Conservation (phyloP, 768 basidiomycete species). For the Lactarius deliciosus region DNA sequence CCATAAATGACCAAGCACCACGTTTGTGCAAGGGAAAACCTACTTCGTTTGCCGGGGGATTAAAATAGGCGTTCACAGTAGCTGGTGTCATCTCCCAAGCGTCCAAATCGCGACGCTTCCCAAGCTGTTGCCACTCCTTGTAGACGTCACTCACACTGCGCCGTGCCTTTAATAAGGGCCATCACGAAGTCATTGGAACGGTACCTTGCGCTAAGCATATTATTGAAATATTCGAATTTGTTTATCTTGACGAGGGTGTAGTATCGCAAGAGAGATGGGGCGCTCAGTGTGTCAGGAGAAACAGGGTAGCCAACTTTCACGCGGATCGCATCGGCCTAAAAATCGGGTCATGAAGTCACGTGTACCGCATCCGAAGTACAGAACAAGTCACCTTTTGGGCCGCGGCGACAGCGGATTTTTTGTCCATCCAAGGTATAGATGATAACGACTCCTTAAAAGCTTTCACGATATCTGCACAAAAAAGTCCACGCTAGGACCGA, state of each 20-base stretch:
- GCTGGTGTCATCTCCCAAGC: conserved; percentile 89
- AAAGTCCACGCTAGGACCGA: background rate
- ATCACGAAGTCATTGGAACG: conserved; percentile 30
- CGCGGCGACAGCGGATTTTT: conserved; percentile 75
- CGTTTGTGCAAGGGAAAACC: conserved; percentile 14
- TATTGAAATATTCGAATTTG: conserved; percentile 76
- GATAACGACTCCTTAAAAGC: conserved; percentile 79
- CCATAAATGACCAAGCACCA: background rate
- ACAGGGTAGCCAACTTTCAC: conserved; percentile 93
- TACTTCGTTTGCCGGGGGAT: conserved; percentile 85
- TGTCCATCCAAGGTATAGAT: conserved; percentile 89
- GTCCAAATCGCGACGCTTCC: conserved; percentile 63
- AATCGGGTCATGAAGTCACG: conserved; percentile 21
- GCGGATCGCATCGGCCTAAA: conserved; percentile 72
- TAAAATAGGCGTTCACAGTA: conserved; percentile 86
- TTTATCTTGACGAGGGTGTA: conserved; percentile 70
- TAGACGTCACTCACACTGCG: conserved; percentile 56
- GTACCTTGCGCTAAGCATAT: conserved; percentile 66
- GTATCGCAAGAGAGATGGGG: conserved; percentile 68
- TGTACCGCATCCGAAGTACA: conserved; percentile 9
- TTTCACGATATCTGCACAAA: conserved; percentile 61
- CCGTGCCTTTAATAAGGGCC: conserved; percentile 9
- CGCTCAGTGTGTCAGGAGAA: conserved; percentile 75
- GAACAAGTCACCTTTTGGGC: conserved; percentile 64
- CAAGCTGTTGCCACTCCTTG: conserved; percentile 75